Conservation (phyloP, 176 grass and related monocot genomes). For the bread wheat (Triticum aestivum) region IWGSC_CS_RefSeq_v2.1 NC_057813.1:260179489-260179988, state of each 20-base stretch:
- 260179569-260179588: slow-evolving; percentile 32
- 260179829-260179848: slow-evolving; percentile 64
- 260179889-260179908: slow-evolving; percentile 6
- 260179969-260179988: not conserved
- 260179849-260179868: slow-evolving; percentile 59
- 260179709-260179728: not conserved
- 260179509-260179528: slow-evolving; percentile 37
- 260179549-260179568: not conserved
- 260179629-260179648: slow-evolving; percentile 63
- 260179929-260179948: not conserved
- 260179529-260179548: not conserved
- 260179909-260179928: not conserved
- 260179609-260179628: slow-evolving; percentile 75
- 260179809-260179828: slow-evolving; percentile 44
- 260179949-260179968: not conserved
- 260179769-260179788: not conserved
- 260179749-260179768: not conserved
- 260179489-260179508: slow-evolving; percentile 82
- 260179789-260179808: slow-evolving; percentile 39
- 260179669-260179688: slow-evolving; percentile 70
- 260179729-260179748: not conserved
- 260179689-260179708: slow-evolving; percentile 53
- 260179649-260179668: slow-evolving; percentile 89
- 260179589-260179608: slow-evolving; percentile 81
- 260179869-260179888: slow-evolving; percentile 44